Evolutionary conservation across 768 basidiomycete species (phyloP), one percentile per base, ranked within the genome.

Genomic region (Mycena latifolia): DNA sequence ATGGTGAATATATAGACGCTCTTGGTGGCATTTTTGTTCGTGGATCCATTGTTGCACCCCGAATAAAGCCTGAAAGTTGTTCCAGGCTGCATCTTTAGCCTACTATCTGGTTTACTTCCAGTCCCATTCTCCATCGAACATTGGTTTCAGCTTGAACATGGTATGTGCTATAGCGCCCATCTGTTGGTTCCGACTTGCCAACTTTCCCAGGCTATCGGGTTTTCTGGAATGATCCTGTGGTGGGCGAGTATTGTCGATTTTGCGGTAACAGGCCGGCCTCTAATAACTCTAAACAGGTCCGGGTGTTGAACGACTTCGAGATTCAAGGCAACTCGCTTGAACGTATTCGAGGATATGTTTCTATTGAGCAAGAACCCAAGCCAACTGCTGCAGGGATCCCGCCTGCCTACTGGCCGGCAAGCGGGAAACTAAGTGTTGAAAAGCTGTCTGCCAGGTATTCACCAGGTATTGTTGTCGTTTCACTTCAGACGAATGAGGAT

Each of bases 361-460:
- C 76, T 24, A 83, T 84, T 59, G 83, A 84, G 39, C 79, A 81
- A 37, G 83, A 86, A 66, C 78, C 81, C 2, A 65, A 70, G 48
- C 66, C 74, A 2, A 73, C 75, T 0, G 46, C 67, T 5, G 58
- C 63, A 1, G 80, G 80, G 25, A 72, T 73, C 27, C 85, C 85
- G 1, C 84, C 85, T 6, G 84, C 85, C 1, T 80, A 83, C 48
- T 86, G 85, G 85, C 84, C 85, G 0, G 75, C 84, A 2, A 81
- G 81, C 2, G 85, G 85, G 17, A 73, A 77, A 28, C 74, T 86
- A 54, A 67, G 74, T 17, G 78, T 84, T 10, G 78, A 85, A 35
- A 79, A 79, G 29, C 72, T 85, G 1, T 78, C 75, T 5, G 84
- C 84, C 14, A 73, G 74, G 25, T 84, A 84, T 64, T 79, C 81